Base-by-base conservation (phyloP, 179 eudicot species). In the Beta corolliflora region DNA sequence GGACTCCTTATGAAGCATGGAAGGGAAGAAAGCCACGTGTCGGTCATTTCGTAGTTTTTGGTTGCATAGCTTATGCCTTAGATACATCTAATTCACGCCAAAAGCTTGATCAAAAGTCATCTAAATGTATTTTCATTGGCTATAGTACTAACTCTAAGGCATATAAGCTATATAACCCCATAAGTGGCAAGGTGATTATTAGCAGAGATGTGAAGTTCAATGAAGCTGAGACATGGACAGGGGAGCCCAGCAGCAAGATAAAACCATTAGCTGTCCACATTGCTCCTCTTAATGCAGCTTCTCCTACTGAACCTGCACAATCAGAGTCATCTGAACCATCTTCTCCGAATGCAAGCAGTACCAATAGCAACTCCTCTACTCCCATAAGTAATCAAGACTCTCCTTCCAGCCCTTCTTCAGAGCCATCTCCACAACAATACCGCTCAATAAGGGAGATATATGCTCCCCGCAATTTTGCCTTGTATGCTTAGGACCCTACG, bases 161-260 rank as follows among this genome's bases (percentile, higher is more conserved):
- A n/a, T n/a, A n/a, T n/a, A n/a, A n/a, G n/a, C n/a, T 73, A 73
- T 73, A 73, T 73, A 73, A 73, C 19, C 77, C 77, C 15, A 59
- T 29, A 54, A 73, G 63, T 73, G 63, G 63, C 46, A 73, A 73
- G 25, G n/a, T 73, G 15, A 55, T 73, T 21, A 55, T 25, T 2
- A 73, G 77, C 13, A 54, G 77, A 5, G 64, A 73, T 46, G 48
- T 46, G 6, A 6, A 3, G 3, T 46, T 46, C 48, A 46, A 46
- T 46, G 48, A 46, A 46, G 19, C 48, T 12, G 77, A 73, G 15
- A 73, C 5, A 14, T 73, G 64, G 48, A 19, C 11, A 59, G 15
- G 3, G 63, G 3, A 12, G 21, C 21, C 63, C 63, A 4, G 63
- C 4, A 59, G 11, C 21, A 59, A 59, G 18, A 46, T 46, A 3